These are phyloP conservation scores for Malassezia brasiliensis DNA, from an alignment of 1,284 basidiomycete genomes.

Conservation along the genomic window DNA sequence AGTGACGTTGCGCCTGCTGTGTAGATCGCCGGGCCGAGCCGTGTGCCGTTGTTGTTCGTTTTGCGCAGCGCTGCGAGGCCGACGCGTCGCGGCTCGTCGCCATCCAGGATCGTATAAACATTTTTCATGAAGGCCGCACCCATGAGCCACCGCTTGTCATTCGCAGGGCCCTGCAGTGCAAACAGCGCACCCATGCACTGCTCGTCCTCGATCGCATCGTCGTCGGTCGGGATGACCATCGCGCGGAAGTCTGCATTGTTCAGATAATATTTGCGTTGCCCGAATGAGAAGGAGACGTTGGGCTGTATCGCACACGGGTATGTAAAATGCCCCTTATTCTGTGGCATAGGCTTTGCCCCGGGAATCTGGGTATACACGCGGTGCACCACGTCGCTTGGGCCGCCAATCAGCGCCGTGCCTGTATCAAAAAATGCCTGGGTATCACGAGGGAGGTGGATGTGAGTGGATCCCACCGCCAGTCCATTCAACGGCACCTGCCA, in stretches of 20 bases:
- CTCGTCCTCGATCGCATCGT: slow-evolving; percentile 17
- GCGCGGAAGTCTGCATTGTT: slow-evolving; percentile 23
- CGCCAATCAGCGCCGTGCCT: slow-evolving; percentile 41
- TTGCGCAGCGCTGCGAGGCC: slow-evolving; percentile 30
- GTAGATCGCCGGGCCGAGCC: neutral
- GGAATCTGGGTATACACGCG: slow-evolving; percentile 31
- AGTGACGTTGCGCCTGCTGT: neutral
- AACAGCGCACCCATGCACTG: slow-evolving; percentile 39
- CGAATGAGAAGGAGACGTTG: slow-evolving; percentile 33
- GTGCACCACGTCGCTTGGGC: slow-evolving; percentile 26
- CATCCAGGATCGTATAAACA: slow-evolving; percentile 34
- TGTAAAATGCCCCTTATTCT: slow-evolving; percentile 28
- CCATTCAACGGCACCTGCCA: slow-evolving; percentile 35
- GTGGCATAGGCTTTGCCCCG: slow-evolving; percentile 17
- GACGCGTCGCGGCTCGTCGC: slow-evolving; percentile 11
- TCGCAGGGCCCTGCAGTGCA: neutral
- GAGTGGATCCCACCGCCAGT: slow-evolving; percentile 12
- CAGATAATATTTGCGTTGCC: slow-evolving; percentile 26
- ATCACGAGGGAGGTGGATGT: slow-evolving; percentile 16
- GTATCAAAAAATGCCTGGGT: slow-evolving; percentile 39
- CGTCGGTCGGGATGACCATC: neutral
- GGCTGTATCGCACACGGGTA: slow-evolving; percentile 29
- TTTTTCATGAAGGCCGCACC: slow-evolving; percentile 40
- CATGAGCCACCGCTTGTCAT: slow-evolving; percentile 35
- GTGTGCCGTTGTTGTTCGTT: neutral